Evolutionary conservation across 352 stramenopile genomes (phyloP).

Genomic region (Stephanocyclus meneghinianus): DNA sequence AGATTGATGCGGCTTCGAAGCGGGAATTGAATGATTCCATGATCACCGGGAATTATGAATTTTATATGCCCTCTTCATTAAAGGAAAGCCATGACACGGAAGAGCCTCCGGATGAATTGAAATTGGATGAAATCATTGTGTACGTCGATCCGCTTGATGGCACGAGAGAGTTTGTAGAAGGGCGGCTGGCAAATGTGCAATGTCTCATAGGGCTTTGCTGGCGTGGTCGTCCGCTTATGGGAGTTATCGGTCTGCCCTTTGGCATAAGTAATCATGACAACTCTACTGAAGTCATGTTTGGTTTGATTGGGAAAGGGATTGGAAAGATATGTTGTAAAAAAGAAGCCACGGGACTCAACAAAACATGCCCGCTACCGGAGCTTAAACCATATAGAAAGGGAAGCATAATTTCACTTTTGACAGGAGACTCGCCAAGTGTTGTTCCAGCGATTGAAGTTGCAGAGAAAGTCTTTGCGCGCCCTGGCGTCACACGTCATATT

Average conservation of each 20-base stretch:
- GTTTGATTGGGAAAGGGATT: slow-evolving; percentile 15
- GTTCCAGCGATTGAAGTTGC: neutral
- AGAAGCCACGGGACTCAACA: neutral
- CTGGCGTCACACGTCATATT: slow-evolving; percentile 26
- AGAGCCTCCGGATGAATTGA: slow-evolving; percentile 11
- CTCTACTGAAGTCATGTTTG: slow-evolving; percentile 43
- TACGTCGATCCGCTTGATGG: slow-evolving; percentile 82
- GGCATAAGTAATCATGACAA: slow-evolving; percentile 8
- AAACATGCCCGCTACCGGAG: slow-evolving; percentile 1
- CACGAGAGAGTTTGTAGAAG: slow-evolving; percentile 80
- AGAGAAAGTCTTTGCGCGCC: slow-evolving; percentile 8
- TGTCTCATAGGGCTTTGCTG: slow-evolving; percentile 71
- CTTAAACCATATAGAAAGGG: slow-evolving; percentile 5
- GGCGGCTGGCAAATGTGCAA: slow-evolving; percentile 68
- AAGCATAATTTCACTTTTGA: slow-evolving; percentile 8
- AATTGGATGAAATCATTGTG: slow-evolving; percentile 58
- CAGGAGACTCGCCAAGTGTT: slow-evolving; percentile 7
- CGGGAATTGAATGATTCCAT: slow-evolving; percentile 22
- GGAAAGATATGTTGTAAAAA: slow-evolving; percentile 1
- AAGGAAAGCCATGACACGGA: slow-evolving; percentile 4
- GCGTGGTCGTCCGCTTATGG: slow-evolving; percentile 50
- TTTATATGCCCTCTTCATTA: slow-evolving; percentile 1
- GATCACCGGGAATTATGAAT: slow-evolving; percentile 1
- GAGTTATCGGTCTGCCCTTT: slow-evolving; percentile 73
- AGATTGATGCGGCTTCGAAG: neutral